Conservation (phyloP, 257 asterid species). For the Linderniella brevidens region DNA sequence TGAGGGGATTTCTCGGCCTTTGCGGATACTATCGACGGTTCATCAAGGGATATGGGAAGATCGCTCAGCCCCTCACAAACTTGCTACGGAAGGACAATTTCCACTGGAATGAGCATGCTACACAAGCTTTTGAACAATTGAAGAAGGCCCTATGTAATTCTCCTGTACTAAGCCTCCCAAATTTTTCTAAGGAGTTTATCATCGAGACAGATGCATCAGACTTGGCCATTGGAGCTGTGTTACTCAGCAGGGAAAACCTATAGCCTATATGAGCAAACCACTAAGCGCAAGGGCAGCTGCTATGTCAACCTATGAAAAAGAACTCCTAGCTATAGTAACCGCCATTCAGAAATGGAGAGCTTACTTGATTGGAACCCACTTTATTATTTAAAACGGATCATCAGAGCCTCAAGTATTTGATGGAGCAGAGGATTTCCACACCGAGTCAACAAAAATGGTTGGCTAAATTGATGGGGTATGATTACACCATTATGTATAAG, state of each 20-base stretch:
- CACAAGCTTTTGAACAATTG: neutral
- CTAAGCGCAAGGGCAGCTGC: neutral
- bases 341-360: slow-evolving; percentile 1
- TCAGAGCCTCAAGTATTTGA: neutral
- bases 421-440: neutral
- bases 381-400: neutral
- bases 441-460: slow-evolving; percentile 1
- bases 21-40: neutral
- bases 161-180: neutral
- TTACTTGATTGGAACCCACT: neutral
- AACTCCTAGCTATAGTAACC: neutral
- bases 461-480: slow-evolving; percentile 5
- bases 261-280: neutral
- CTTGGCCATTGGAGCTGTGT: neutral
- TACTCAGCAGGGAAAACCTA: neutral
- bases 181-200: neutral
- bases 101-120: neutral
- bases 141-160: neutral
- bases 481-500: neutral
- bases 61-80: neutral
- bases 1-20: slow-evolving; percentile 1
- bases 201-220: slow-evolving; percentile 1
- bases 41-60: neutral
- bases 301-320: slow-evolving; percentile 3
- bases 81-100: neutral